A percentile compares a stretch with the other conserved stretches of the same genome.
phyloP scores from a whole-genome alignment of 768 basidiomycete genomes.

The Lepiota brunneoincarnata region DNA sequence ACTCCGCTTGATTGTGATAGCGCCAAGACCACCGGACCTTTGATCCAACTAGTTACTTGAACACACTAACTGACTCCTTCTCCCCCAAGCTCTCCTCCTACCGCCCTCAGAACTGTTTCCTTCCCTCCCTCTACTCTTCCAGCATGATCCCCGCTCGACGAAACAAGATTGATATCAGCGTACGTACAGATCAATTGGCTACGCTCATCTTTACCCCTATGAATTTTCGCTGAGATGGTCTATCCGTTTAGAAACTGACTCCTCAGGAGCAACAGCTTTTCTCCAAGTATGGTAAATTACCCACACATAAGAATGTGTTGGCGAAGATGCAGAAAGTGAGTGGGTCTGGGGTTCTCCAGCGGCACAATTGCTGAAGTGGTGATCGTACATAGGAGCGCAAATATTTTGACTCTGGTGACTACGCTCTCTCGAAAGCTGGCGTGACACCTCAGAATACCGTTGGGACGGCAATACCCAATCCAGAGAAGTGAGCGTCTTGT shows the following conservation, averaged over 20 bases:
- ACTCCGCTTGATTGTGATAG: slow-evolving; percentile 13
- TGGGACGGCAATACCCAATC: slow-evolving; percentile 97
- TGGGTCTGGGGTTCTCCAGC: slow-evolving; percentile 11
- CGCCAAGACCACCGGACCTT: slow-evolving; percentile 6
- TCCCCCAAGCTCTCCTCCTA: slow-evolving; percentile 11
- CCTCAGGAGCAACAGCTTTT: slow-evolving; percentile 94
- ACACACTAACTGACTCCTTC: background rate
- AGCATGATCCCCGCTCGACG: slow-evolving; percentile 73
- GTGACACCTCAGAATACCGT: slow-evolving; percentile 84
- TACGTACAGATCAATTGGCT: slow-evolving; percentile 36
- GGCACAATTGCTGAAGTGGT: slow-evolving; percentile 13
- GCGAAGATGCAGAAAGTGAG: slow-evolving; percentile 94
- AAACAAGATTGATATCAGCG: slow-evolving; percentile 95
- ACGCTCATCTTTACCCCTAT: background rate
- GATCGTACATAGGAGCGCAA: slow-evolving; percentile 78
- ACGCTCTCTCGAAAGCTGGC: slow-evolving; percentile 94
- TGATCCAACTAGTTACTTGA: slow-evolving; percentile 13
- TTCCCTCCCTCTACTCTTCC: slow-evolving; percentile 19
- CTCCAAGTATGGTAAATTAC: slow-evolving; percentile 91
- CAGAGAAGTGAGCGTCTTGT: slow-evolving; percentile 74
- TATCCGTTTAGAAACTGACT: slow-evolving; percentile 58
- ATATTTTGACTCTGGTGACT: slow-evolving; percentile 99
- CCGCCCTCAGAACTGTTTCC: slow-evolving; percentile 21
- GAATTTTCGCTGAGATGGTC: slow-evolving; percentile 14
- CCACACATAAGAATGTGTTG: slow-evolving; percentile 89